Conservation (phyloP, 768 basidiomycete species). For the Tricholoma bakamatsutake region DNA sequence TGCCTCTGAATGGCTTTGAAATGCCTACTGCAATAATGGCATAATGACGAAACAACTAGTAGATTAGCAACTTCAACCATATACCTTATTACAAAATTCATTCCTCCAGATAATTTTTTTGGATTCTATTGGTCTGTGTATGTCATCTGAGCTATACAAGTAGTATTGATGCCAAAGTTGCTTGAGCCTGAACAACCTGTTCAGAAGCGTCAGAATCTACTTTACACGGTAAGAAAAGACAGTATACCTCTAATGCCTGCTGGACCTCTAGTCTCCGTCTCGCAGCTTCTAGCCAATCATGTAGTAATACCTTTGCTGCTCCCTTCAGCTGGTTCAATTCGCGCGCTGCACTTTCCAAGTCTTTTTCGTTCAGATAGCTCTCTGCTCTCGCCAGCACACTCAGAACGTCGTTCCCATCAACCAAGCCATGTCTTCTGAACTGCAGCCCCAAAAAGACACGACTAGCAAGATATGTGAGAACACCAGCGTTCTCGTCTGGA, state of each 20-base stretch:
- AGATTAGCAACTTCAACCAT: not conserved
- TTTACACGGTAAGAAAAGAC: not conserved
- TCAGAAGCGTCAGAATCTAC: slow-evolving; percentile 4
- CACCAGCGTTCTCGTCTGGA: slow-evolving; percentile 84
- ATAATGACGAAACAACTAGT: not conserved
- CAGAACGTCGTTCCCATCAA: slow-evolving; percentile 76
- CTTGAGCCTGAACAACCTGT: slow-evolving; percentile 79
- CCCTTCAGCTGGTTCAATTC: slow-evolving; percentile 91
- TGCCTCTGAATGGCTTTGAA: slow-evolving; percentile 13
- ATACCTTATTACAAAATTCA: not conserved
- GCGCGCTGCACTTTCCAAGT: slow-evolving; percentile 81
- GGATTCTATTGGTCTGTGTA: not conserved
- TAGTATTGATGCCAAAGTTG: slow-evolving; percentile 74
- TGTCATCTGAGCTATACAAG: slow-evolving; percentile 48
- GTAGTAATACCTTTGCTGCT: slow-evolving; percentile 62
- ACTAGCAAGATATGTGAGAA: slow-evolving; percentile 84
- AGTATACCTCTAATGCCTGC: slow-evolving; percentile 79
- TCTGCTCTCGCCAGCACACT: slow-evolving; percentile 87
- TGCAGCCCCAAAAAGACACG: slow-evolving; percentile 65
- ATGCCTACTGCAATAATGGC: not conserved
- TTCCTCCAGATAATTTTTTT: not conserved
- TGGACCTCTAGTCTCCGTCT: slow-evolving; percentile 83
- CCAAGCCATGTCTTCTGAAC: slow-evolving; percentile 78
- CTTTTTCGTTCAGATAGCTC: slow-evolving; percentile 86
- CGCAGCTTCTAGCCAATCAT: slow-evolving; percentile 91